phyloP scores from a whole-genome alignment of 2,329 filamentous ascomycete species.

The Aureobasidium sp. region DNA sequence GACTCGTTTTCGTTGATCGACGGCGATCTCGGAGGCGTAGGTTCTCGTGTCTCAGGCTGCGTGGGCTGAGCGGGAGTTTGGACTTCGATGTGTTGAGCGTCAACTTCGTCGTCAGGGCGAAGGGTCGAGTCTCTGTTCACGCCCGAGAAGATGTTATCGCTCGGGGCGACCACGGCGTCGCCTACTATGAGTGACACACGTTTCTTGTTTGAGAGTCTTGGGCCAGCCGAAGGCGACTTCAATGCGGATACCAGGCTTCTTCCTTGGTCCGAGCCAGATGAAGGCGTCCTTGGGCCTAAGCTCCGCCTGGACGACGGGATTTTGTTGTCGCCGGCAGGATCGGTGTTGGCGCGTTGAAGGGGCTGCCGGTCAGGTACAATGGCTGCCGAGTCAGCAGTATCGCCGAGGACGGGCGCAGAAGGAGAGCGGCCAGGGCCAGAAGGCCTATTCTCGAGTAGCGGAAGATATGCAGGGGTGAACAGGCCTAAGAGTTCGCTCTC shows the following conservation, averaged over 20 bases:
- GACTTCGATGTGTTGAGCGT: not conserved
- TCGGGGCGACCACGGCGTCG: constrained; percentile 30
- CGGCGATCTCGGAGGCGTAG: not conserved
- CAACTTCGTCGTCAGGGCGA: not conserved
- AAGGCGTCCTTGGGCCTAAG: constrained; percentile 28
- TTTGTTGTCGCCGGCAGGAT: constrained; percentile 20
- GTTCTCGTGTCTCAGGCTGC: not conserved
- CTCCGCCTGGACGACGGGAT: constrained; percentile 15
- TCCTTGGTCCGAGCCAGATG: constrained; percentile 30
- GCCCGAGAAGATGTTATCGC: constrained; percentile 26
- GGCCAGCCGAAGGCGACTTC: constrained; percentile 25
- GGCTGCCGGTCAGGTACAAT: not conserved
- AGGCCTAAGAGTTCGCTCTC: constrained; percentile 31
- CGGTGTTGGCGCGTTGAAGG: constrained; percentile 25
- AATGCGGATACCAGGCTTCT: constrained; percentile 29
- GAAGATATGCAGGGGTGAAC: constrained; percentile 32
- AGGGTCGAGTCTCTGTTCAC: not conserved
- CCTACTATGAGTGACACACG: constrained; percentile 31
- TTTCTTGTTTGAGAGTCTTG: constrained; percentile 24
- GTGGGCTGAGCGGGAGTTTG: not conserved
- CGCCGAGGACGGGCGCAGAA: constrained; percentile 22
- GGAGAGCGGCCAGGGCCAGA: constrained; percentile 20
- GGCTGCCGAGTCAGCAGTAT: not conserved
- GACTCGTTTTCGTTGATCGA: not conserved
- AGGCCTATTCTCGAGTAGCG: constrained; percentile 26